A percentile compares a stretch with the other conserved stretches of the same genome.
phyloP scores from a whole-genome alignment of 2,329 filamentous ascomycete species.

The Fusarium clavum region DNA sequence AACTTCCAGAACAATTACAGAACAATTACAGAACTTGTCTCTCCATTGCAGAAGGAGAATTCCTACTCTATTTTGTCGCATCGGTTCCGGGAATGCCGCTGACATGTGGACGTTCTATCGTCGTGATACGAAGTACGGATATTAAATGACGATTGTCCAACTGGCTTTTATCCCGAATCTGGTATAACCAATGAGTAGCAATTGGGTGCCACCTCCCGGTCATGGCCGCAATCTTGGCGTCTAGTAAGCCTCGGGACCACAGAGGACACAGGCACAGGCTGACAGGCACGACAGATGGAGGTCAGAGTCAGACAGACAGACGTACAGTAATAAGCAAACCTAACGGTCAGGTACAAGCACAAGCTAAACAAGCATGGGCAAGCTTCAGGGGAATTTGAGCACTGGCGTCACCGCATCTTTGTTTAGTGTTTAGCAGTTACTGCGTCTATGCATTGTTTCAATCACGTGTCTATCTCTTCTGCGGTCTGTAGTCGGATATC shows the following conservation, averaged over 20 bases:
- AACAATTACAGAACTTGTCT: background rate
- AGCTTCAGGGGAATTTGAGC: slow-evolving; percentile 15
- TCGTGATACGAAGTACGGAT: slow-evolving; percentile 27
- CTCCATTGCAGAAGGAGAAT: background rate
- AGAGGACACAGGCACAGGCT: slow-evolving; percentile 3
- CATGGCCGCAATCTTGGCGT: slow-evolving; percentile 32
- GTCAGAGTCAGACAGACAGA: slow-evolving; percentile 8
- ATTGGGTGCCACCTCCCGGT: slow-evolving; percentile 24
- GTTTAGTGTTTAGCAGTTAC: background rate
- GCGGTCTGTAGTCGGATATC: slow-evolving; percentile 1
- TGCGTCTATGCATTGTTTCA: background rate
- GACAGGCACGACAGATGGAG: slow-evolving; percentile 11
- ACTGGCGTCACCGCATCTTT: slow-evolving; percentile 13
- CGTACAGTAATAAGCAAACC: slow-evolving; percentile 15
- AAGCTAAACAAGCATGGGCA: background rate
- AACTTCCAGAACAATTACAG: background rate
- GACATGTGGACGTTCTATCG: background rate
- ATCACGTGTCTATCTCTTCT: slow-evolving; percentile 39
- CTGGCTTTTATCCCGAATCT: slow-evolving; percentile 12
- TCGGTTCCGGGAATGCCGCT: slow-evolving; percentile 4
- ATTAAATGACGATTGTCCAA: slow-evolving; percentile 31
- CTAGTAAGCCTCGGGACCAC: slow-evolving; percentile 36
- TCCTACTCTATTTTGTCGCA: background rate
- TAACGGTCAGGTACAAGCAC: slow-evolving; percentile 26
- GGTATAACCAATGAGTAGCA: slow-evolving; percentile 24